phyloP scores from a whole-genome alignment of 2,329 filamentous ascomycete species.

The Neonectria neomacrospora region DNA sequence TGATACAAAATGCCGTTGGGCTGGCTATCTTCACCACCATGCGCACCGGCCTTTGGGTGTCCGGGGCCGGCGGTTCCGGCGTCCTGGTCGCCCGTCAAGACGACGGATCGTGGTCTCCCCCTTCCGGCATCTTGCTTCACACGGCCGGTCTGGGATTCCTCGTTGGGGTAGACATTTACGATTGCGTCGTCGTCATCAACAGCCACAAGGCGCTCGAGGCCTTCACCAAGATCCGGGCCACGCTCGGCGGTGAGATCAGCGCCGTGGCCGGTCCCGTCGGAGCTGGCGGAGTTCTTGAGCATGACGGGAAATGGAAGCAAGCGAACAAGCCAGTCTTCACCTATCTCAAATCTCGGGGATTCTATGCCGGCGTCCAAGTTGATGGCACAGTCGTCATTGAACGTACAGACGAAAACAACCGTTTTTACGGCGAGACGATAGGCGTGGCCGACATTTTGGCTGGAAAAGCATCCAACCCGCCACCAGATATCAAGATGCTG shows the following conservation, averaged over 20 bases:
- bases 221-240: constrained; percentile 79
- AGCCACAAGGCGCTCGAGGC: constrained; percentile 77
- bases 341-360: constrained; percentile 87
- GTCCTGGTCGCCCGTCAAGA: constrained; percentile 70
- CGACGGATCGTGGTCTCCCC: constrained; percentile 79
- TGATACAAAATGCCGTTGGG: constrained; percentile 72
- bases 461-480: constrained; percentile 52
- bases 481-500: constrained; percentile 43
- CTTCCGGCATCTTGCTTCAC: constrained; percentile 83
- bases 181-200: constrained; percentile 88
- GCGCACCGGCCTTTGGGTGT: constrained; percentile 73
- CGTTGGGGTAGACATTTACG: constrained; percentile 85
- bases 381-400: constrained; percentile 89
- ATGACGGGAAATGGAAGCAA: constrained; percentile 55
- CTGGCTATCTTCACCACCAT: constrained; percentile 78
- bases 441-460: constrained; percentile 58
- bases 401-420: constrained; percentile 83
- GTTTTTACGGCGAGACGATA: constrained; percentile 76
- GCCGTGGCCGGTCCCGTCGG: constrained; percentile 76
- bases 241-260: constrained; percentile 80
- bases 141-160: constrained; percentile 83
- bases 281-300: constrained; percentile 78
- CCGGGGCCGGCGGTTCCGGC: constrained; percentile 74
- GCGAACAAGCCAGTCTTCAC: constrained; percentile 64
- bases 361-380: constrained; percentile 87